Conservation (phyloP, 306 rosid species). For the Vigna mungo region DNA sequence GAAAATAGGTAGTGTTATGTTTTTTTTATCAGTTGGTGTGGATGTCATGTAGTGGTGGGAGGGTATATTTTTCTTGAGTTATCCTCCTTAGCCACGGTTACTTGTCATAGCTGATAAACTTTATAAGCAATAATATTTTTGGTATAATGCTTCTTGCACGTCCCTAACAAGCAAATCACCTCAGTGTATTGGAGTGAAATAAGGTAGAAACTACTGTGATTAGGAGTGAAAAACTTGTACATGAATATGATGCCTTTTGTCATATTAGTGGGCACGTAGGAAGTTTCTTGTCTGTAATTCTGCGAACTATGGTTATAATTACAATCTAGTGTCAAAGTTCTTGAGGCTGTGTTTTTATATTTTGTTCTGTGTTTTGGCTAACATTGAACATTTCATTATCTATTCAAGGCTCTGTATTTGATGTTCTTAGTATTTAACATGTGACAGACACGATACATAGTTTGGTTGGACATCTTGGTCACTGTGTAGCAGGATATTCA, state of each 20-base stretch:
- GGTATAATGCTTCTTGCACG: not conserved
- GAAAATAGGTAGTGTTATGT: not conserved
- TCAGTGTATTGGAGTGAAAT: not conserved
- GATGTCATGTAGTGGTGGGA: not conserved
- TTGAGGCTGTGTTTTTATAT: not conserved
- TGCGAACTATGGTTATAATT: conserved; percentile 1
- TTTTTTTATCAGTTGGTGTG: not conserved
- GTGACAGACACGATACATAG: conserved; percentile 43
- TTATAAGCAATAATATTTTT: not conserved
- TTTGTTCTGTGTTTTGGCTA: conserved; percentile 15
- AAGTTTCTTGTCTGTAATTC: not conserved
- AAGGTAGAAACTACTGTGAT: not conserved
- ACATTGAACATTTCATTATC: conserved; percentile 4
- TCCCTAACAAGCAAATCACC: not conserved
- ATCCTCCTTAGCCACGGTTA: not conserved
- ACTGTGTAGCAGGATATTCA: conserved; percentile 40
- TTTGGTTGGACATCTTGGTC: conserved; percentile 39
- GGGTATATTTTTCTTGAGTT: not conserved
- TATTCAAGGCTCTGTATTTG: conserved; percentile 13
- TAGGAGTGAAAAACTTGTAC: conserved; percentile 15
- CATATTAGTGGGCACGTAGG: not conserved
- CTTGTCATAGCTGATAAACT: not conserved
- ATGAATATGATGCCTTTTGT: not conserved
- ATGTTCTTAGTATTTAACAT: conserved; percentile 16
- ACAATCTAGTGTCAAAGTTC: not conserved